Base-by-base conservation (phyloP, 345 rosid genomes). In the Eucalyptus marginata region DNA sequence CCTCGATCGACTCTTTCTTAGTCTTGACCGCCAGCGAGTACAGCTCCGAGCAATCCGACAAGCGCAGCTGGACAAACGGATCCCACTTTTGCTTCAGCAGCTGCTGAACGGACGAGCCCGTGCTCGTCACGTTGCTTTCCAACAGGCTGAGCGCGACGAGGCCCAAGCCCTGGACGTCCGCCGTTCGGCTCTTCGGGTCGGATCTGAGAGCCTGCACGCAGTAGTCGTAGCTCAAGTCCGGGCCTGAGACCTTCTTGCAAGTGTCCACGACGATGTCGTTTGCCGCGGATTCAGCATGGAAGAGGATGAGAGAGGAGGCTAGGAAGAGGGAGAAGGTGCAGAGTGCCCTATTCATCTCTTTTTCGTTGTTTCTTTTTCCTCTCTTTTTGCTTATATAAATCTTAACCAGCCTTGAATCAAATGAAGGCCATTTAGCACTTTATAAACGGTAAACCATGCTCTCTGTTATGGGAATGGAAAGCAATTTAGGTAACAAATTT, bases 61-160 rank as follows among this genome's bases (percentile, higher is more conserved):
- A 90, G 90, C 95, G 90, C 87, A 89, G 88, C 76, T 86, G 22
- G 49, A 84, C 90, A 88, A 50, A 92, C 51, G 89, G 86, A 56
- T 90, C 88, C 62, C 90, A 93, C 46, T 83, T 87, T 86, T 62
- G 90, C 36, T 58, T 86, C 90, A 93, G 49, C 43, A 92, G 89
- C 88, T 66, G 89, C 18, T 88, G 90, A 5, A 94, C 91, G 66
- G 43, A 89, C 18, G 92, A 91, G 88, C 90, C 31, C 24, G 94
- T 90, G 87, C 86, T 90, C 31, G 94, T 93, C n/a, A 94, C 94
- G 56, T 94, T 93, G 68, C 93, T 92, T 13, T 94, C 88, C 49
- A 93, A 94, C 62, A 92, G 91, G 76, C 93, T 93, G 93, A 94
- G 90, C 49, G 92, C 92, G 51, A 93, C 51, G 27, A 94, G 51